phyloP scores from a whole-genome alignment of 148 eudicot genomes.

The Mesembryanthemum crystallinum region DNA sequence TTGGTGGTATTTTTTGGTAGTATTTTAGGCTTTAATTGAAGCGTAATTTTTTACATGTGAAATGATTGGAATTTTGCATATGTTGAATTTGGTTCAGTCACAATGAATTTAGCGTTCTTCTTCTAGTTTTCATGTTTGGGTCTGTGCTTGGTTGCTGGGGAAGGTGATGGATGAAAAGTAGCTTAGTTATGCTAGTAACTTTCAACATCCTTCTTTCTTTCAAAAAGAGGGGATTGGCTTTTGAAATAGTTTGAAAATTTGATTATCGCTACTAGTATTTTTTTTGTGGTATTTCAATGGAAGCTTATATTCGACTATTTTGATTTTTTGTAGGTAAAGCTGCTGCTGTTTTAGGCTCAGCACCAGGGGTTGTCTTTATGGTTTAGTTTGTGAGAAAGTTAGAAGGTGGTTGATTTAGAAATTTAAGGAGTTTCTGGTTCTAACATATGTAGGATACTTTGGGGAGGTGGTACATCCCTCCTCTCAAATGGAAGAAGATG shows the following conservation, averaged over 20 bases:
- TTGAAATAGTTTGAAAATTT: not conserved
- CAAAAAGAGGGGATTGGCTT: not conserved
- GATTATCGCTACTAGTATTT: constrained; percentile 6
- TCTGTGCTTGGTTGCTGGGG: not conserved
- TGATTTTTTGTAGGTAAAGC: constrained; percentile 18
- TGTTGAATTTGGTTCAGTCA: constrained; percentile 4
- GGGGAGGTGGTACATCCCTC: constrained; percentile 33
- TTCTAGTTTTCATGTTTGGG: too few relatives aligned
- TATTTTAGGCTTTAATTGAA: not conserved
- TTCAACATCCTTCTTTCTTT: not conserved
- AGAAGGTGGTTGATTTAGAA: not conserved
- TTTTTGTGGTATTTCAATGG: not conserved
- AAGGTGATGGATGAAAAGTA: not conserved
- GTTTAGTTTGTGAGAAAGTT: not conserved
- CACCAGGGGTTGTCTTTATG: not conserved
- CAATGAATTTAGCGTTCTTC: not conserved
- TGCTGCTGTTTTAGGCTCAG: constrained; percentile 17
- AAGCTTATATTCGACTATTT: not conserved
- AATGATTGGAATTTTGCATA: not conserved
- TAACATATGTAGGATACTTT: constrained; percentile 30
- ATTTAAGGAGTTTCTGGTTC: not conserved
- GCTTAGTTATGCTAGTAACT: not conserved
- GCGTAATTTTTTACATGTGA: not conserved
- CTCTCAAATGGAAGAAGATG: constrained; percentile 67
- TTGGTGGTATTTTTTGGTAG: too few relatives aligned